Percentiles rank a stretch among this genome's conserved stretches.
Conservation (phyloP, 495 filamentous ascomycete genomes). For the Xylaria venustula region DNA sequence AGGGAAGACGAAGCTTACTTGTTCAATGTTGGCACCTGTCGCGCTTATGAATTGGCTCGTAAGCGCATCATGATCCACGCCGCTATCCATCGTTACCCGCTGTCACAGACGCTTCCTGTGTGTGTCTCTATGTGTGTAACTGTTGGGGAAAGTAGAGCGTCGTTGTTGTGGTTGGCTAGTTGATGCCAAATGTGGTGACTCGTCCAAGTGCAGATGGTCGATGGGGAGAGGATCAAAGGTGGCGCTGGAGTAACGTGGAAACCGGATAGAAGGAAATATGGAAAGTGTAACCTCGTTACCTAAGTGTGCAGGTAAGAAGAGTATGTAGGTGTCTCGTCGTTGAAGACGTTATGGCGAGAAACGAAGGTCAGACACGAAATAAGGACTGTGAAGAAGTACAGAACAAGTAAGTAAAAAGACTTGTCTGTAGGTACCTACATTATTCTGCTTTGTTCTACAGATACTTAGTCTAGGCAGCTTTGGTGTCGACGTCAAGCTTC, state of each 20-base stretch:
- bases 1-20: conserved; percentile 50
- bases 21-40: conserved; percentile 61
- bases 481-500: conserved; percentile 28
- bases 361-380: no score
- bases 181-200: not conserved
- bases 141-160: not conserved
- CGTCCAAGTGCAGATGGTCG: no score
- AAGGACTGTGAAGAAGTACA: no score
- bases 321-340: no score
- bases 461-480: conserved; percentile 23
- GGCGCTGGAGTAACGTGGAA: not conserved
- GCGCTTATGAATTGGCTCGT: conserved; percentile 72
- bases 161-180: not conserved
- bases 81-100: conserved; percentile 37
- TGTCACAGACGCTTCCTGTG: no score
- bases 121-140: not conserved
- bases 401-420: no score
- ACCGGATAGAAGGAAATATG: no score
- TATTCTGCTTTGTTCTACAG: not conserved
- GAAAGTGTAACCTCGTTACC: no score
- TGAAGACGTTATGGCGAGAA: no score
- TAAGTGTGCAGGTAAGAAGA: no score
- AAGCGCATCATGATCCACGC: conserved; percentile 61
- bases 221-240: not conserved
- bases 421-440: no score